phyloP scores from a whole-genome alignment of 352 stramenopile genomes.

The Globisporangium iwayamae region DNA sequence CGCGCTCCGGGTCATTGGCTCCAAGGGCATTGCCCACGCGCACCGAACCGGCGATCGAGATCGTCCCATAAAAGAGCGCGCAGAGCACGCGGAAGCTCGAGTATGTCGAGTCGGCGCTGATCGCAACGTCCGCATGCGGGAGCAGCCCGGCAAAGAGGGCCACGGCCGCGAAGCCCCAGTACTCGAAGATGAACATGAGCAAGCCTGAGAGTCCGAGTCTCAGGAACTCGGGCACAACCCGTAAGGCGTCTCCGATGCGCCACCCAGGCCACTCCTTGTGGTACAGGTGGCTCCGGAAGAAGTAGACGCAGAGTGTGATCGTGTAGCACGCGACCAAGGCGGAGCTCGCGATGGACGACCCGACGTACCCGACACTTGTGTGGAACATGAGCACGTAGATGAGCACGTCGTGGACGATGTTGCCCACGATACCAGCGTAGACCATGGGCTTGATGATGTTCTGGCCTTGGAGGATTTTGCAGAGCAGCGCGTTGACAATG shows the following conservation, averaged over 20 bases:
- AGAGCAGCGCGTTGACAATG: constrained; percentile 76
- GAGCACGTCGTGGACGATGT: constrained; percentile 70
- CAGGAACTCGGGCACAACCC: constrained; percentile 71
- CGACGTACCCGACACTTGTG: constrained; percentile 67
- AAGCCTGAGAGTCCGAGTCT: constrained; percentile 75
- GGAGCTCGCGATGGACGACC: constrained; percentile 69
- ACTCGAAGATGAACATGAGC: constrained; percentile 86
- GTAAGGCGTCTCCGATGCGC: constrained; percentile 54
- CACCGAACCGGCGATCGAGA: constrained; percentile 68
- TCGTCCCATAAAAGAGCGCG: constrained; percentile 68
- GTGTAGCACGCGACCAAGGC: constrained; percentile 56
- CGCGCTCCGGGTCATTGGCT: constrained; percentile 70
- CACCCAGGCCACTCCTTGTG: constrained; percentile 77
- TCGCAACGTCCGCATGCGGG: constrained; percentile 69
- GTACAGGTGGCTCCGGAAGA: constrained; percentile 62
- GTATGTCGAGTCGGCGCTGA: constrained; percentile 84
- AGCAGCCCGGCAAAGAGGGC: constrained; percentile 73
- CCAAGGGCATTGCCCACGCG: constrained; percentile 84
- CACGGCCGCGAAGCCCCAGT: constrained; percentile 76
- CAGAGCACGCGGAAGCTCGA: constrained; percentile 68
- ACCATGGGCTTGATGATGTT: constrained; percentile 86
- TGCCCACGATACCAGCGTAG: constrained; percentile 66
- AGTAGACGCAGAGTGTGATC: constrained; percentile 59
- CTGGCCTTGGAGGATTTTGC: constrained; percentile 83
- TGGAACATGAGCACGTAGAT: constrained; percentile 89